Conservation (phyloP, 371 early-diverging fungal species). For the Mucor piriformis region DNA sequence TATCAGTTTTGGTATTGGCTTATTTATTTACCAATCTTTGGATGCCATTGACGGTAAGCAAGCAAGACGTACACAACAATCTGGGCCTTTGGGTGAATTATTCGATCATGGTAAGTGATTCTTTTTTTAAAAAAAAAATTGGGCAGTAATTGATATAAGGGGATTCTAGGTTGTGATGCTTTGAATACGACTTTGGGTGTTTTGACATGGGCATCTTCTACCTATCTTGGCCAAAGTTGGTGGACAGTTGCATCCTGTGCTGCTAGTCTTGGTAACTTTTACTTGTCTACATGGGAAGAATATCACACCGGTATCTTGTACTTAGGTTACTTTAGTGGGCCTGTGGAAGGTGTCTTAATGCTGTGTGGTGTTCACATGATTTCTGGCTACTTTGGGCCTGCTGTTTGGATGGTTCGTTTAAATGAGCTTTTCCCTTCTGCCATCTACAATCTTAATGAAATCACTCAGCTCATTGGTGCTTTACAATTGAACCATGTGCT, state of each 20-base stretch:
- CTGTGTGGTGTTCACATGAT: constrained; percentile 62
- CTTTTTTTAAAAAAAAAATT: neutral
- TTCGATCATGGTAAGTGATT: constrained; percentile 84
- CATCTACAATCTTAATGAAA: constrained; percentile 20
- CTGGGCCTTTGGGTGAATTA: constrained; percentile 94
- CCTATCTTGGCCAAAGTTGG: constrained; percentile 80
- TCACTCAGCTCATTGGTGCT: constrained; percentile 43
- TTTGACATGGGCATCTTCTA: constrained; percentile 64
- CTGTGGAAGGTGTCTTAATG: constrained; percentile 94
- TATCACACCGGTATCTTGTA: constrained; percentile 93
- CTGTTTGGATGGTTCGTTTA: constrained; percentile 41
- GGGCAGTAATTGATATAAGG: neutral
- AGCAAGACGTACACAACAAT: constrained; percentile 90
- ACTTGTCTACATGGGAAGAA: constrained; percentile 94
- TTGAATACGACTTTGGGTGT: constrained; percentile 76
- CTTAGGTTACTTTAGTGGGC: constrained; percentile 92
- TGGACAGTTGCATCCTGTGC: constrained; percentile 61
- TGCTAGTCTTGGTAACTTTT: constrained; percentile 84
- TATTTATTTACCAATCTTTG: constrained; percentile 94
- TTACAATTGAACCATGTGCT: constrained; percentile 67
- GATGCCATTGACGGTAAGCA: constrained; percentile 99
- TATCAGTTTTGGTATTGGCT: constrained; percentile 77
- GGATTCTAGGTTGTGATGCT: constrained; percentile 83
- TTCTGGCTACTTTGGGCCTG: constrained; percentile 63
- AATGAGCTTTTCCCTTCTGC: constrained; percentile 35